Evolutionary conservation across 306 rosid genomes (phyloP).

Genomic region (Dicorynia guianensis): DNA sequence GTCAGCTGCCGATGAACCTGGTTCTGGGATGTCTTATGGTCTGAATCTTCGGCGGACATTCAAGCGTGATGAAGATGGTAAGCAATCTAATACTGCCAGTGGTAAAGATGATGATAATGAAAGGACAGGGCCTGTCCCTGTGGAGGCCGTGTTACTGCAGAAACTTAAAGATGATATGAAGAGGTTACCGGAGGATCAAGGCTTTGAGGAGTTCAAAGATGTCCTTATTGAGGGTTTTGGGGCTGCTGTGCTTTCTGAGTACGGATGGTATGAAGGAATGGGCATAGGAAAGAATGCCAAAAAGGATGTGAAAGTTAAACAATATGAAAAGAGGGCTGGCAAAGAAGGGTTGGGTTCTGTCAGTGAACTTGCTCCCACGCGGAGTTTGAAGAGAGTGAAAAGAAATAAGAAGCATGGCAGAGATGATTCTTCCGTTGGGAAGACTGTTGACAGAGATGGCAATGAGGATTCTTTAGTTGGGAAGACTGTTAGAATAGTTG

Average conservation of each 20-base stretch:
- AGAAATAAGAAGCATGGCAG: constrained; percentile 18
- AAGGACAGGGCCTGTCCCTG: not conserved
- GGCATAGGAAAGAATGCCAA: constrained; percentile 82
- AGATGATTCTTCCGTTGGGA: constrained; percentile 38
- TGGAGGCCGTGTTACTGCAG: constrained; percentile 51
- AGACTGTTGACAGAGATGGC: constrained; percentile 57
- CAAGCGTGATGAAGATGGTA: constrained; percentile 4
- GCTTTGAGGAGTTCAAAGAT: constrained; percentile 72
- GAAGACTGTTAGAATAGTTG: constrained; percentile 61
- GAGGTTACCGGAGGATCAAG: constrained; percentile 69
- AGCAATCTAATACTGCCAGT: not conserved
- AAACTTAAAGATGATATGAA: constrained; percentile 63
- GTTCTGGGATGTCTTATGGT: constrained; percentile 57
- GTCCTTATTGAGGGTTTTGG: constrained; percentile 82
- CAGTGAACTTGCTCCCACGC: constrained; percentile 30
- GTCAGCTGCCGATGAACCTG: constrained; percentile 29
- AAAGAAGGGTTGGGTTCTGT: constrained; percentile 83
- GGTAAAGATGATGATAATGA: not conserved
- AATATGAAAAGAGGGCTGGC: constrained; percentile 57
- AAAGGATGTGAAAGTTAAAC: constrained; percentile 68
- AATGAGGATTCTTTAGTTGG: constrained; percentile 33
- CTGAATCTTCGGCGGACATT: constrained; percentile 55
- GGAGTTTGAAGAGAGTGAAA: not conserved
- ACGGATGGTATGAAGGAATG: constrained; percentile 85
- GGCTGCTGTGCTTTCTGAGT: constrained; percentile 78